Conservation (phyloP, 441 rosid species). For the Hura crepitans region DNA sequence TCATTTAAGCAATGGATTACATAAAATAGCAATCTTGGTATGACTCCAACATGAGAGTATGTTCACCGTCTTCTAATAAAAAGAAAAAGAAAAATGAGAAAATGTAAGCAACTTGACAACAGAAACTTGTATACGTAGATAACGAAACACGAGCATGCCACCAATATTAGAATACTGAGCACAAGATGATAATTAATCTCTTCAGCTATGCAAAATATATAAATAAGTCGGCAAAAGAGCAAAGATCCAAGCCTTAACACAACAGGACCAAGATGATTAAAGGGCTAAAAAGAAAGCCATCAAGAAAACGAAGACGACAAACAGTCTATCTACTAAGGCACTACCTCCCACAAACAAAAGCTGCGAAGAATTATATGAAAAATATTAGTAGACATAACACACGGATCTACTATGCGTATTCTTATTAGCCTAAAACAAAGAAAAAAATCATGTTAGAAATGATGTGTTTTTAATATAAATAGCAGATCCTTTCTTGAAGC, state of each 20-base stretch:
- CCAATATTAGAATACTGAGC: too few relatives aligned
- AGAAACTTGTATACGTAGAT: too few relatives aligned
- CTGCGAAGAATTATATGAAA: not conserved
- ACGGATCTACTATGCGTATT: too few relatives aligned
- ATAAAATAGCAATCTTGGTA: conserved; percentile 9
- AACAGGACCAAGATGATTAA: conserved; percentile 7
- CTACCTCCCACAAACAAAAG: too few relatives aligned
- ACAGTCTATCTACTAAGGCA: too few relatives aligned
- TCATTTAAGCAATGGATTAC: conserved; percentile 17
- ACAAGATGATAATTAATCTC: conserved; percentile 4
- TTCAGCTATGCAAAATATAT: conserved; percentile 19
- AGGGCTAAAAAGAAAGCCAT: conserved; percentile 4
- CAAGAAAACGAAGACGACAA: not conserved
- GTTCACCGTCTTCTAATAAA: too few relatives aligned
- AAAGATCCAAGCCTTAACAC: conserved; percentile 14
- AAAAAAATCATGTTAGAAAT: too few relatives aligned
- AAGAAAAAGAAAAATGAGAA: not conserved
- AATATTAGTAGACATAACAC: too few relatives aligned
- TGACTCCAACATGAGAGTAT: conserved; percentile 15
- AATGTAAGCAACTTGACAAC: not conserved
- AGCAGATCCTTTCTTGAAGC: not conserved
- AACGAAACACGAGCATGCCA: too few relatives aligned
- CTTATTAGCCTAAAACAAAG: too few relatives aligned
- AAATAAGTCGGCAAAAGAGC: conserved; percentile 23
- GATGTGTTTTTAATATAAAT: not conserved